Evolutionary conservation across 345 rosid species (phyloP), one percentile per base, ranked within the genome.

Genomic region (Trapa incisa): DNA sequence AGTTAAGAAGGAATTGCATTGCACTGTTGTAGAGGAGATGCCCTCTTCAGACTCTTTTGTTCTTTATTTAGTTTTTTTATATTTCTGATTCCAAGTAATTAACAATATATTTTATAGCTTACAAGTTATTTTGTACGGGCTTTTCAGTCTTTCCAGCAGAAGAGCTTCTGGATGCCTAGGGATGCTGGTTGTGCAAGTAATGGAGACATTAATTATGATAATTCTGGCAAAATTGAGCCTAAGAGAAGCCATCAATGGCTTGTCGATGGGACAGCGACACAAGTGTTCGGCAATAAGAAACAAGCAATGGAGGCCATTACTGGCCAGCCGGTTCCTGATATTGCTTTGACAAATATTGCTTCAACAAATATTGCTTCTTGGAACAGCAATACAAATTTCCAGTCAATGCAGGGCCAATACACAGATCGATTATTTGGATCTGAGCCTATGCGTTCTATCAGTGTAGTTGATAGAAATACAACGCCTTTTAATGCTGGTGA

Each of bases 221-320:
- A 70, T 79, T 71, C 84, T 52, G 47, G 84, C 66, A 76, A 79
- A 74, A 53, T 69, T 64, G 85, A 86, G 74, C 75, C 83, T 70
- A 86, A 86, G 80, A 85, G 84, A 36, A 61, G 77, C 38, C 80
- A 82, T 78, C 82, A 76, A 63, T 84, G 86, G 86, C 74, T 82
- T 77, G 71, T 71, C 75, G 86, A 84, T 76, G 68, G 72, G 45
- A 17, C 72, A 41, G 74, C 65, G 29, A 67, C 80, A 36, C 86
- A 86, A 72, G 54, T 57, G 36, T 77, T 80, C 66, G 68, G 80
- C 82, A 81, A 77, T 74, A 86, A 86, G 71, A 84, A 75, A 82
- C 91, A 80, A 76, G 88, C 83, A 36, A 65, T 72, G 67, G 85
- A 80, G 76, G 72, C 69, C 39, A 72, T 73, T 67, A 69, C 67